Evolutionary conservation across 2,329 filamentous ascomycete species (phyloP).

Genomic region (Pestalotiopsis sp.): DNA sequence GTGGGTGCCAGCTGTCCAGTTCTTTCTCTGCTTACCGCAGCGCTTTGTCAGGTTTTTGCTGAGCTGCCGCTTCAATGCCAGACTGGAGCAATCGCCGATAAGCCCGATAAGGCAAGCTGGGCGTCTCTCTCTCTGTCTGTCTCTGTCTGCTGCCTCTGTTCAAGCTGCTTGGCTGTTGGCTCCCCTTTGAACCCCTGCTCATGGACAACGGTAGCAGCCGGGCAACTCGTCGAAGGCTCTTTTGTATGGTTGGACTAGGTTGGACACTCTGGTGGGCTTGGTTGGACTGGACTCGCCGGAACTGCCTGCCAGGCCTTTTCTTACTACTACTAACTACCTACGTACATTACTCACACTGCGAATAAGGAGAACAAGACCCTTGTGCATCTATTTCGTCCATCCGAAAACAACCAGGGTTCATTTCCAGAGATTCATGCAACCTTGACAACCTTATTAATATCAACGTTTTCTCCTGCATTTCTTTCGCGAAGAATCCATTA

Average conservation of each 20-base stretch:
- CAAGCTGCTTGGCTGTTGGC: background rate
- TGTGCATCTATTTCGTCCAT: slow-evolving; percentile 1
- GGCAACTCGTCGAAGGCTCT: background rate
- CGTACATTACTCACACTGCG: background rate
- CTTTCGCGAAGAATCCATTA: background rate
- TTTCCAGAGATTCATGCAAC: slow-evolving; percentile 10
- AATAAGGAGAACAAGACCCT: slow-evolving; percentile 8
- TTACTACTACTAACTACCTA: background rate
- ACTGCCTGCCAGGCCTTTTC: background rate
- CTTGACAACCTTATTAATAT: background rate
- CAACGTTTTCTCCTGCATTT: background rate
- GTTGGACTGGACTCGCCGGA: background rate
- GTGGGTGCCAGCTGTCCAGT: background rate
- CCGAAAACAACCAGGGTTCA: background rate
- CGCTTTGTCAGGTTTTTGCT: too few relatives aligned
- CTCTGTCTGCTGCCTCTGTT: background rate
- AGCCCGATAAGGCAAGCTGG: slow-evolving; percentile 2
- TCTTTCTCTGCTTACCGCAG: background rate
- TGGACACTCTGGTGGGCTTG: background rate
- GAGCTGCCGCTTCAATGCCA: background rate
- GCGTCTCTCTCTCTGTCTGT: too few relatives aligned
- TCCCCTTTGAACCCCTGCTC: slow-evolving; percentile 7
- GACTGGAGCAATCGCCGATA: background rate
- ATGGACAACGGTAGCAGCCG: background rate
- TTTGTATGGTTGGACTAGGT: background rate